Conservation (phyloP, 116 monocot genomes). For the Posidonia oceanica region DNA sequence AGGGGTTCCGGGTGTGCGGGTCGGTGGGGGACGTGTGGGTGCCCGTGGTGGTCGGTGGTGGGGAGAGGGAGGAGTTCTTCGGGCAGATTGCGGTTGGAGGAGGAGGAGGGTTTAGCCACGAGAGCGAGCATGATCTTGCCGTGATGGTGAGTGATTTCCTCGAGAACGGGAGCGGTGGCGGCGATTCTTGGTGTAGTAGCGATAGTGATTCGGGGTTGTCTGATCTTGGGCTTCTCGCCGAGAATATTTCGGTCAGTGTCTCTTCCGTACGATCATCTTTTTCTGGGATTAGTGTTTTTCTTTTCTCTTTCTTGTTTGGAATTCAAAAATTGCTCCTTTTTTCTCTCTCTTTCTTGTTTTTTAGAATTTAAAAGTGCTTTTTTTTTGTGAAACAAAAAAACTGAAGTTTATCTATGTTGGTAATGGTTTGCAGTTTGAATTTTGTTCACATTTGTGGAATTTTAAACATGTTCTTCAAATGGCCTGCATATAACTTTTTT, state of each 20-base stretch:
- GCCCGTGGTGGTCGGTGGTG: neutral
- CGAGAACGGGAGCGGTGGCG: slow-evolving; percentile 66
- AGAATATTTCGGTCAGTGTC: slow-evolving; percentile 47
- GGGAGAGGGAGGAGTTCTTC: slow-evolving; percentile 13
- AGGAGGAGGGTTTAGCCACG: slow-evolving; percentile 61
- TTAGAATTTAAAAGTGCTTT: too few relatives aligned
- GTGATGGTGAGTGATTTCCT: slow-evolving; percentile 81
- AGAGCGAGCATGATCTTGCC: slow-evolving; percentile 87
- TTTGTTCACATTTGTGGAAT: too few relatives aligned
- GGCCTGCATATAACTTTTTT: too few relatives aligned
- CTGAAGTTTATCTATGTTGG: too few relatives aligned
- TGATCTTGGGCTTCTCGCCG: slow-evolving; percentile 50
- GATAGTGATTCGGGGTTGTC: slow-evolving; percentile 60
- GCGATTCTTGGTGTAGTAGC: slow-evolving; percentile 53
- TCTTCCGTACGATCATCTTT: neutral
- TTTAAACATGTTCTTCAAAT: too few relatives aligned
- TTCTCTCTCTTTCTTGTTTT: too few relatives aligned
- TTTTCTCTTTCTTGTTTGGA: neutral
- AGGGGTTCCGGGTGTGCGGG: neutral
- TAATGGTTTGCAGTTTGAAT: too few relatives aligned
- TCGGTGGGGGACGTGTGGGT: neutral
- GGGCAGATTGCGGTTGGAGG: slow-evolving; percentile 11
- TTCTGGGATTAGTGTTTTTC: neutral
- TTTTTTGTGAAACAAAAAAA: too few relatives aligned
- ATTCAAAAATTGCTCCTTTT: too few relatives aligned